Base-by-base conservation (phyloP, 352 stramenopile genomes). In the Pythium vanterpoolii region DNA sequence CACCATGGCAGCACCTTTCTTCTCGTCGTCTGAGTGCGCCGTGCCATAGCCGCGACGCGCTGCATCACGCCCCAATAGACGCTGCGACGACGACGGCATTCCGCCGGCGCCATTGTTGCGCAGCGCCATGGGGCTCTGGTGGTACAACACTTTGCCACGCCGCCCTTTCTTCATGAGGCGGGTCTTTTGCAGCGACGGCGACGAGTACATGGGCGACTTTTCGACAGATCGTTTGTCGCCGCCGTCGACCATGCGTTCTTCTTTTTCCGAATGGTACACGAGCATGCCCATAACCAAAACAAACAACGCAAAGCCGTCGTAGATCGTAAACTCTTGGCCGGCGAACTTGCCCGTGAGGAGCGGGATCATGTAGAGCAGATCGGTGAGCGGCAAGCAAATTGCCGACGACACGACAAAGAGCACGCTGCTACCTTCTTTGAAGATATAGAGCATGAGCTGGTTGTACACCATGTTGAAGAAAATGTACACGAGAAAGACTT, bases 381-480 rank as follows among this genome's bases (percentile, higher is more conserved):
- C 86, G 2, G 84, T 93, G 31, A 95, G 72, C 19, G 86, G 86
- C 8, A 95, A 68, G 1, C 86, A 84, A 34, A 93, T 78, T 3
- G 86, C 84, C 19, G 86, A 95, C 4, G 86, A 93, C 18, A 95
- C 84, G 24, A 95, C 86, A 43, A 95, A 95, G 36, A 95, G 68
- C 58, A 94, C 86, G 33, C 82, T 93, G 69, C 81, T 92, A 60
- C 86, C 86, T 73, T 93, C 81, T 59, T 94, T 93, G 73, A 95
- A 92, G 62, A 95, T 90, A 60, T 90, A 92, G 48, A 95, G 72
- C 82, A 94, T 94, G 39, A 95, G 77, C 70, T 94, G 81, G 62
- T 93, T 93, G 78, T 90, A 93, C 11, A 90, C 72, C 53, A 86
- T 88, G 68, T 91, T 91, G 76, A 93, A 93, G 23, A 93, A 56